A percentile compares a stretch with the other conserved stretches of the same genome.
These are phyloP conservation scores for Colletotrichum sp. DNA, from an alignment of 2,329 filamentous ascomycete genomes.

Conservation along the genomic window DNA sequence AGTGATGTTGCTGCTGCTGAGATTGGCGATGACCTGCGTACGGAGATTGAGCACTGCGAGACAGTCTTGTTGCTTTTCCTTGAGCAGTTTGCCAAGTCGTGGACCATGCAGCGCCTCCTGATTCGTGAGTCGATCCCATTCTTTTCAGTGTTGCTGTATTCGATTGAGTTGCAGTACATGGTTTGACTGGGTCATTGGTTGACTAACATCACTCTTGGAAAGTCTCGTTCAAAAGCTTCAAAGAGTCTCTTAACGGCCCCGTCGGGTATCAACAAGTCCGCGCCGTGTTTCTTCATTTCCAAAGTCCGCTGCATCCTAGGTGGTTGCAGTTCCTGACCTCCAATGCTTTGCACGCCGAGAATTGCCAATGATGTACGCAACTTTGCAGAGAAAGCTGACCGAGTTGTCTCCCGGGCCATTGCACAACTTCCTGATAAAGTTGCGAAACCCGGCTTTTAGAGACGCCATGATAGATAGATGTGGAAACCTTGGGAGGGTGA, in stretches of 20 bases:
- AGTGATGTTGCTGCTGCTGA: neutral
- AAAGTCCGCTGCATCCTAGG: slow-evolving; percentile 21
- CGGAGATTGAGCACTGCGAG: slow-evolving; percentile 5
- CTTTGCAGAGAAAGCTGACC: no score
- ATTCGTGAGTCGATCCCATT: slow-evolving; percentile 8
- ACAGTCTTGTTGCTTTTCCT: slow-evolving; percentile 13
- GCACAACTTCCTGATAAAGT: no score
- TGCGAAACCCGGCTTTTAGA: no score
- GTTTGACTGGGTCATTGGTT: accelerated
- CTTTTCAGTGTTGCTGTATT: neutral
- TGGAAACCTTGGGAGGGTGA: neutral
- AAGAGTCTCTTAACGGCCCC: neutral
- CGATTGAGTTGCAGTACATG: neutral
- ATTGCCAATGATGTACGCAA: neutral
- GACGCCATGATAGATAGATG: neutral
- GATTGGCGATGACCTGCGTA: neutral
- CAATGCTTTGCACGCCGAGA: neutral
- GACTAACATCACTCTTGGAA: neutral
- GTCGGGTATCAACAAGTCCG: slow-evolving; percentile 8
- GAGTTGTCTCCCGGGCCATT: no score
- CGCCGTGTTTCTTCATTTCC: slow-evolving; percentile 14
- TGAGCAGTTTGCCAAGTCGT: slow-evolving; percentile 19
- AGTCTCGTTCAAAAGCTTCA: neutral
- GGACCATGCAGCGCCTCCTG: slow-evolving; percentile 19
- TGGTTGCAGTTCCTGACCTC: slow-evolving; percentile 23